phyloP scores from a whole-genome alignment of 768 basidiomycete species.

The Boletus barrowsii region DNA sequence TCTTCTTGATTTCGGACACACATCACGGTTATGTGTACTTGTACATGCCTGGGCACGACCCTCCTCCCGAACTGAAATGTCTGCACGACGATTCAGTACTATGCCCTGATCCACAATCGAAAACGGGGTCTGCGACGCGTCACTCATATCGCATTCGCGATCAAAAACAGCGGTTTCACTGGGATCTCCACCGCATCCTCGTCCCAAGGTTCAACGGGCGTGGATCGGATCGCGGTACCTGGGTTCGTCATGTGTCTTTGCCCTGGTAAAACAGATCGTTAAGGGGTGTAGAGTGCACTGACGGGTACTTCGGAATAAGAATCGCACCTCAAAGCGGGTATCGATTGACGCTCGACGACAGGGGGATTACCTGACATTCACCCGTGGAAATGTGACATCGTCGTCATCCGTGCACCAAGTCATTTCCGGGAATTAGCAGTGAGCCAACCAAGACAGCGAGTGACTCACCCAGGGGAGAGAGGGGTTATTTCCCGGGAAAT shows the following conservation, averaged over 20 bases:
- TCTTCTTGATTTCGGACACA: no score
- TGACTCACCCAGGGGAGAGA: conserved; percentile 2
- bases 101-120: no score
- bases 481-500: conserved; percentile 1
- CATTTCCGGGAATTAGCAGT: neutral
- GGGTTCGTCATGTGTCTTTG: conserved; percentile 18
- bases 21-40: no score
- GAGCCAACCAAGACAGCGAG: neutral
- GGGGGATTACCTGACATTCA: neutral
- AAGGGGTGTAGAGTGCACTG: neutral
- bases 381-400: conserved; percentile 47
- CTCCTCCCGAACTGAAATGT: neutral
- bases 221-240: conserved; percentile 36
- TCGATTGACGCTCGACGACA: neutral
- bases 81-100: neutral
- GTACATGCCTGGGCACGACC: neutral
- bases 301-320: conserved; percentile 10
- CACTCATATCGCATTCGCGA: conserved; percentile 2
- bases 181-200: conserved; percentile 7
- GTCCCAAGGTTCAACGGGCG: conserved; percentile 12
- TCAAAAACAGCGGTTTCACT: conserved; percentile 1
- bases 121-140: no score
- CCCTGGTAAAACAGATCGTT: neutral
- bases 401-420: conserved; percentile 36
- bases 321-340: neutral